phyloP scores from a whole-genome alignment of 2,329 filamentous ascomycete genomes.

The Emericellopsis cladophorae region DNA sequence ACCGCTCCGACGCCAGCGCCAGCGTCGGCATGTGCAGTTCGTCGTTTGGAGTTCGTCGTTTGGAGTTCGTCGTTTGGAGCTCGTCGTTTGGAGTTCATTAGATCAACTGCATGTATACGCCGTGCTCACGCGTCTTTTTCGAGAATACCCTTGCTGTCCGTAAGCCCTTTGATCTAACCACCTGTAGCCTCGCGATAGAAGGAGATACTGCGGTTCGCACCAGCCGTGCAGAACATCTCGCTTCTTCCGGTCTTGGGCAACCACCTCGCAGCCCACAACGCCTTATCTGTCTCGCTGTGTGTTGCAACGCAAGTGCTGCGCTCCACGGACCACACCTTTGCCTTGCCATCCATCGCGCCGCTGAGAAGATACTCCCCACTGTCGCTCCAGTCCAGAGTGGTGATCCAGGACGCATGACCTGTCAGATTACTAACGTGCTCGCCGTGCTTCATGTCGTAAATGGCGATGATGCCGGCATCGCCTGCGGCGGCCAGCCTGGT shows the following conservation, averaged over 20 bases:
- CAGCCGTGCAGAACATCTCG: slow-evolving; percentile 67
- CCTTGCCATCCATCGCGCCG: slow-evolving; percentile 83
- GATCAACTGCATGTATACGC: too few species aligned
- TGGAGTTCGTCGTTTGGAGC: too few species aligned
- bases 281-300: slow-evolving; percentile 78
- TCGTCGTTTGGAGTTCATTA: too few species aligned
- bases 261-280: slow-evolving; percentile 77
- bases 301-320: slow-evolving; percentile 77
- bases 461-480: slow-evolving; percentile 74
- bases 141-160: too few species aligned
- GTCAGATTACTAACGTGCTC: slow-evolving; percentile 81
- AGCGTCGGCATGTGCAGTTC: too few species aligned
- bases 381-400: slow-evolving; percentile 83
- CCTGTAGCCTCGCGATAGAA: slow-evolving; percentile 82
- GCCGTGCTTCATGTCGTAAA: slow-evolving; percentile 86
- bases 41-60: too few species aligned
- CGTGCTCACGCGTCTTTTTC: too few species aligned
- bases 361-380: slow-evolving; percentile 86
- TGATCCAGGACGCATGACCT: slow-evolving; percentile 77
- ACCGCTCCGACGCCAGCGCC: neutral
- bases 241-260: slow-evolving; percentile 57
- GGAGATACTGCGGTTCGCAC: slow-evolving; percentile 61
- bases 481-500: slow-evolving; percentile 81
- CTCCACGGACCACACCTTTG: slow-evolving; percentile 91
- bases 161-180: slow-evolving; percentile 17